These are phyloP conservation scores for Candida palmyrensis DNA, from an alignment of 805 yeast genomes.

Conservation along the genomic window DNA sequence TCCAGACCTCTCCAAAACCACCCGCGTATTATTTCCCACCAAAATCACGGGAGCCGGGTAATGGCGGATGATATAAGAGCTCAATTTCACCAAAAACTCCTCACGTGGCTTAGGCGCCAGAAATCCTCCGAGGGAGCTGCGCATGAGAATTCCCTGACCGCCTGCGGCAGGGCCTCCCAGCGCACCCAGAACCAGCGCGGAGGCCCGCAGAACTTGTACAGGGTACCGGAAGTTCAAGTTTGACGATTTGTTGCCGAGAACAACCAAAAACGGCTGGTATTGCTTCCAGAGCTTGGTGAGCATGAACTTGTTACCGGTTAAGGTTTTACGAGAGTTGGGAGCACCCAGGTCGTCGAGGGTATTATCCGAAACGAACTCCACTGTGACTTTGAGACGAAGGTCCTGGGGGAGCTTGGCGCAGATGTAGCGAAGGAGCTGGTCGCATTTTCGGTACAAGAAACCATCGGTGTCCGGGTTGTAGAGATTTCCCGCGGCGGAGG, in stretches of 20 bases:
- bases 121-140: background rate
- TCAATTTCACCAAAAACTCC: conserved; percentile 29
- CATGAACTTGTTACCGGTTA: conserved; percentile 30
- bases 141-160: background rate
- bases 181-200: background rate
- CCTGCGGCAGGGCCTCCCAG: background rate
- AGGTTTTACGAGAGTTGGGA: conserved; percentile 6
- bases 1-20: background rate
- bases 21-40: conserved; percentile 20
- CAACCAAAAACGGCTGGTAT: conserved; percentile 35
- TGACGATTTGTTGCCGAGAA: conserved; percentile 34
- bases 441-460: conserved; percentile 18
- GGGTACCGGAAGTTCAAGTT: conserved; percentile 41
- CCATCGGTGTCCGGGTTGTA: conserved; percentile 12
- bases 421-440: conserved; percentile 20
- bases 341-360: background rate
- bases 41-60: conserved; percentile 35
- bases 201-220: conserved; percentile 9
- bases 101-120: conserved; percentile 8
- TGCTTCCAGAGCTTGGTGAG: conserved; percentile 31
- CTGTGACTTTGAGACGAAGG: conserved; percentile 31
- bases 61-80: conserved; percentile 34
- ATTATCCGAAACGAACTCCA: conserved; percentile 30
- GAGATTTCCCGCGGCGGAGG: conserved; percentile 1
- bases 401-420: conserved; percentile 10